Base-by-base conservation (phyloP, 306 rosid genomes). In the Arachis stenosperma region DNA sequence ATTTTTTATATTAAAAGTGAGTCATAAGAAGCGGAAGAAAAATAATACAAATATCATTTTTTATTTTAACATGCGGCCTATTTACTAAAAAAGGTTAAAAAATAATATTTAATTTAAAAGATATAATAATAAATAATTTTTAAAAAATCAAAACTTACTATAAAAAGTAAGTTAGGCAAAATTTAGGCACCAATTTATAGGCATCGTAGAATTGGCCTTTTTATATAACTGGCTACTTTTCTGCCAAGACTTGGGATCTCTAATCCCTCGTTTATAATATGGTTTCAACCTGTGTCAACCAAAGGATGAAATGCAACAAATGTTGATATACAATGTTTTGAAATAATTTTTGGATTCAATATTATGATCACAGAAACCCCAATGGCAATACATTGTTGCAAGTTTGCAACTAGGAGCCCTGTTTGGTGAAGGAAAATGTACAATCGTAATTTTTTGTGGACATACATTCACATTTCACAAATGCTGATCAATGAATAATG, bases 401-500 rank as follows among this genome's bases (percentile, higher is more conserved):
- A 22, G 37, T 33, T 74, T 67, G 59, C 43, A 65, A 27, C 64
- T 15, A 15, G 5, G 42, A 65, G 36, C 60, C 54, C 61, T 69
- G 61, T 54, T 59, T 36, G 10, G 5, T 14, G 53, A 78, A 78
- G 59, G 61, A 59, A 74, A 51, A 53, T 51, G 61, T 6, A 33
- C 36, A 67, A 6, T 48, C 29, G 12, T 69, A 8, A 51, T 37
- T 11, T 68, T 46, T 41, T 50, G 41, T 14, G 52, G 13, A 40
- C 5, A 71, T 37, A 69, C 70, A 56, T 40, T 81, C 60, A 66
- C 78, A 57, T 53, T 69, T 75, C 47, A 13, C 75, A 27, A 60
- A 47, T 65, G 42, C 44, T 55, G 61, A 75, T 42, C 50, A 79
- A 60, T 66, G 65, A 75, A 75, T 39, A 22, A 22, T 22, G 73